phyloP scores from a whole-genome alignment of 2,329 filamentous ascomycete genomes.

The Mycocentrospora acerina region DNA sequence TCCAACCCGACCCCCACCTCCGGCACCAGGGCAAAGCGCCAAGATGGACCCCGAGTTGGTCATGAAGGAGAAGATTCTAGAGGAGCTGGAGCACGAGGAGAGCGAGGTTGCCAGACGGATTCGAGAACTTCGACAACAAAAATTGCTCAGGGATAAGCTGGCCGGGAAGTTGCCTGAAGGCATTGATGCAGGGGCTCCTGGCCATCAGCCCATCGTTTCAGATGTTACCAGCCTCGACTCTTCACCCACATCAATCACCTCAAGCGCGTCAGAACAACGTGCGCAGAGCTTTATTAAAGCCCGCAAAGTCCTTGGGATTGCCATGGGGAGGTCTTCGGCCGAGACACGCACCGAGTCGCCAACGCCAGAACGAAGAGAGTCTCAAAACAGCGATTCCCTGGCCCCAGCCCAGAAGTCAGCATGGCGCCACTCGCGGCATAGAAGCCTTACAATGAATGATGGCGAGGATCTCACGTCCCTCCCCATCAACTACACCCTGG shows the following conservation, averaged over 20 bases:
- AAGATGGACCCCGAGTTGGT: constrained; percentile 23
- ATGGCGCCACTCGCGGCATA: constrained; percentile 26
- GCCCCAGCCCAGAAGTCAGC: constrained; percentile 4
- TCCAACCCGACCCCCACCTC: too few relatives aligned
- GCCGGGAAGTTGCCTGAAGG: constrained; percentile 34
- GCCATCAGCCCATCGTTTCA: constrained; percentile 40
- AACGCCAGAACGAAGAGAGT: constrained; percentile 2
- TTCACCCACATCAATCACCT: constrained; percentile 37
- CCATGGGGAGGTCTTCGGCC: constrained; percentile 17
- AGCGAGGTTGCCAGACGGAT: constrained; percentile 61
- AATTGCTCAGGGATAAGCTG: constrained; percentile 54
- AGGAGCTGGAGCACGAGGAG: constrained; percentile 46
- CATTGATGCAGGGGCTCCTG: constrained; percentile 45
- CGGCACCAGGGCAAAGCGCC: constrained; percentile 23
- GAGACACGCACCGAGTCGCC: too few relatives aligned
- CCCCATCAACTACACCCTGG: constrained; percentile 44
- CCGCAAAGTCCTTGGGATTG: constrained; percentile 45
- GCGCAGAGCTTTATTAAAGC: constrained; percentile 41
- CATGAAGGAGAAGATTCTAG: constrained; percentile 32
- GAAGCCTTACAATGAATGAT: constrained; percentile 39
- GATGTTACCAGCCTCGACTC: constrained; percentile 25
- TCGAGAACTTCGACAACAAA: constrained; percentile 58
- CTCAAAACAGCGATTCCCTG: constrained; percentile 3
- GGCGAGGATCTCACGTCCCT: constrained; percentile 37
- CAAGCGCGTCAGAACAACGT: constrained; percentile 34